Conservation (phyloP, 2,329 filamentous ascomycete species). For the Trichoderma arundinaceum region DNA sequence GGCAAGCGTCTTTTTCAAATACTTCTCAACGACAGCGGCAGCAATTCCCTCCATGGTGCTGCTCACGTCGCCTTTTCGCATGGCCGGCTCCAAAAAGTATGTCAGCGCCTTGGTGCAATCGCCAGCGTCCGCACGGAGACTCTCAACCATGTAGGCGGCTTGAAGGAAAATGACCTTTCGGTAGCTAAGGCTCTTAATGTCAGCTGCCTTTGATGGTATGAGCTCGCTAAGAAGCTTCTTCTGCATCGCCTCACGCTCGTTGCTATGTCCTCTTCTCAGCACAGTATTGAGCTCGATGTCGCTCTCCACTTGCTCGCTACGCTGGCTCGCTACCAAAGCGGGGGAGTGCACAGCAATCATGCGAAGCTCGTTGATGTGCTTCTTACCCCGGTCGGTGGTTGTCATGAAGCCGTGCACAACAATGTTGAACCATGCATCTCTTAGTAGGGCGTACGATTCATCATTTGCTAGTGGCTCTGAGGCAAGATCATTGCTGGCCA, state of each 20-base stretch:
- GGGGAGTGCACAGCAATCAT: conserved; percentile 86
- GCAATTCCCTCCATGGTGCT: conserved; percentile 69
- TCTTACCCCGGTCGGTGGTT: conserved; percentile 73
- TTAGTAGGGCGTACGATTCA: conserved; percentile 73
- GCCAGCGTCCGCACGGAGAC: conserved; percentile 80
- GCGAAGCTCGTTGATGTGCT: conserved; percentile 76
- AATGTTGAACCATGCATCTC: conserved; percentile 98
- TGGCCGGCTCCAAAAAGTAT: conserved; percentile 94
- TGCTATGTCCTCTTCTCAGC: conserved; percentile 81
- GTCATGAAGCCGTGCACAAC: conserved; percentile 89
- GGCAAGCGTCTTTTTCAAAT: conserved; percentile 75
- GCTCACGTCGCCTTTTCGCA: conserved; percentile 67
- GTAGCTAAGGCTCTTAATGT: conserved; percentile 84
- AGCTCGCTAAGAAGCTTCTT: conserved; percentile 78
- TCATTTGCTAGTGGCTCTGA: conserved; percentile 61
- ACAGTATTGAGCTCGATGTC: conserved; percentile 97
- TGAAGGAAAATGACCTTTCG: conserved; percentile 92
- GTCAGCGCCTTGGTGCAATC: conserved; percentile 88
- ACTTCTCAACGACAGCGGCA: conserved; percentile 75
- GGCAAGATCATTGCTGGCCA: conserved; percentile 68
- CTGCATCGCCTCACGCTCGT: conserved; percentile 77
- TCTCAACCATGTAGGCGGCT: conserved; percentile 87
- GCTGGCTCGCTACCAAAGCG: conserved; percentile 84
- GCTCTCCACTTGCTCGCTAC: conserved; percentile 88
- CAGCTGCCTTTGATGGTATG: conserved; percentile 75